Percentiles rank a stretch among this genome's conserved stretches.
Conservation (phyloP, 371 early-diverging fungal species). For the Cokeromyces recurvatus region DNA sequence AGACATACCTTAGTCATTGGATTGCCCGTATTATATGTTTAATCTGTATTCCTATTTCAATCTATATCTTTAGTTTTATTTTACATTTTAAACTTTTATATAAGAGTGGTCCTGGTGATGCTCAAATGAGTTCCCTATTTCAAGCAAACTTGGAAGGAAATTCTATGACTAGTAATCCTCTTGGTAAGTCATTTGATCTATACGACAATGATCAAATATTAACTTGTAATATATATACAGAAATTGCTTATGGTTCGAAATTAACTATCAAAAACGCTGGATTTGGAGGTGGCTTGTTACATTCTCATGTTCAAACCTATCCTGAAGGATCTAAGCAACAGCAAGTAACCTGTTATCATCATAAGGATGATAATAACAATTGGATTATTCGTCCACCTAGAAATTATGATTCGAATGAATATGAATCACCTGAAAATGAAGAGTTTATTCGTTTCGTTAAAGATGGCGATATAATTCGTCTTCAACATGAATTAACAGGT, state of each 20-base stretch:
- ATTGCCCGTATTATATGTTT: constrained; percentile 73
- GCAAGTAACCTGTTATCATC: constrained; percentile 98
- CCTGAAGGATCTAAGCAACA: constrained; percentile 73
- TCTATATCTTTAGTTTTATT: constrained; percentile 90
- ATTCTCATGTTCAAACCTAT: constrained; percentile 95
- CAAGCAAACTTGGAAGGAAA: constrained; percentile 92
- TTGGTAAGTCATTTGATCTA: constrained; percentile 50
- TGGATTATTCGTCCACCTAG: constrained; percentile 69
- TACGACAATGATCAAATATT: too few species aligned
- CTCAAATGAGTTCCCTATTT: constrained; percentile 98
- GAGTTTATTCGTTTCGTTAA: constrained; percentile 57
- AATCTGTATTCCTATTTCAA: constrained; percentile 79
- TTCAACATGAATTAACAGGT: constrained; percentile 72
- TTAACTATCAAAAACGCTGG: constrained; percentile 88
- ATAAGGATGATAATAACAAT: constrained; percentile 97
- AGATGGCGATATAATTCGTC: constrained; percentile 80
- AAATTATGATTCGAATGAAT: constrained; percentile 22
- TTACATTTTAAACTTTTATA: constrained; percentile 92
- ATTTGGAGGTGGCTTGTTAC: constrained; percentile 94
- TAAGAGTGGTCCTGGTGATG: constrained; percentile 92
- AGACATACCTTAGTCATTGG: constrained; percentile 75
- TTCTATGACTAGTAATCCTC: constrained; percentile 74
- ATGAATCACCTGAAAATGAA: constrained; percentile 36
- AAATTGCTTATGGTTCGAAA: constrained; percentile 91
- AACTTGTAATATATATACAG: constrained; percentile 31